Base-by-base conservation (phyloP, 352 stramenopile species). In the Lagenidium giganteum region DNA sequence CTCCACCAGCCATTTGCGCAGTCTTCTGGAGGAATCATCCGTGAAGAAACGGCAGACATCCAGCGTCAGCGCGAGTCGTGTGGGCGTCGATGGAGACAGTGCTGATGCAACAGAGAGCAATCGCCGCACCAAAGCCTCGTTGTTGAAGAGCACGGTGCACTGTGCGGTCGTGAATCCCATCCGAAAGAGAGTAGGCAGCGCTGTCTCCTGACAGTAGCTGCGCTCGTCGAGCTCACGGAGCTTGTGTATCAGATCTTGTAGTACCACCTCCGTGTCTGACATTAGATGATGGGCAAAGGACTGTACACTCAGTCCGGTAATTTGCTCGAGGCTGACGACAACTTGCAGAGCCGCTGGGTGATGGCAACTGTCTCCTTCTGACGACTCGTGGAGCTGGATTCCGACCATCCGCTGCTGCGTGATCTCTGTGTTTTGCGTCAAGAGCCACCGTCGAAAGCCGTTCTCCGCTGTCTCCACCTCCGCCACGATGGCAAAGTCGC, bases 391-490 rank as follows among this genome's bases (percentile, higher is more conserved):
- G 25, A 42, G 30, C 9, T 25, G 20, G 17, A 51, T 41, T n/a
- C 30, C 31, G 17, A 41, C 42, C 12, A 51, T 34, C 3, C 42
- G 30, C 14, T 51, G 18, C 23, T 27, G 8, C n/a, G 42, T 27
- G 22, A 51, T 21, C 21, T 51, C 32, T 13, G 5, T 24, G 5
- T 22, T 9, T 41, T 42, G 42, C 4, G 4, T 12, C 14, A 41
- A 27, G 22, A 51, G 42, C 42, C 42, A 51, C 20, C 11, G 18
- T 26, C 42, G 42, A 5, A 51, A 32, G 3, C 20, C 12, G 6
- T 22, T 17, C 9, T 32, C n/a, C 8, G 42, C 17, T 4, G 21
- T 22, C 9, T 42, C 31, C 5, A 51, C 2, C 21, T 16, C 12
- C 6, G 42, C 32, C 8, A 25, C 33, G 20, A 42, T 24, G 17